These are phyloP conservation scores for Pyricularia sp. DNA, from an alignment of 2,329 filamentous ascomycete species.

Conservation along the genomic window DNA sequence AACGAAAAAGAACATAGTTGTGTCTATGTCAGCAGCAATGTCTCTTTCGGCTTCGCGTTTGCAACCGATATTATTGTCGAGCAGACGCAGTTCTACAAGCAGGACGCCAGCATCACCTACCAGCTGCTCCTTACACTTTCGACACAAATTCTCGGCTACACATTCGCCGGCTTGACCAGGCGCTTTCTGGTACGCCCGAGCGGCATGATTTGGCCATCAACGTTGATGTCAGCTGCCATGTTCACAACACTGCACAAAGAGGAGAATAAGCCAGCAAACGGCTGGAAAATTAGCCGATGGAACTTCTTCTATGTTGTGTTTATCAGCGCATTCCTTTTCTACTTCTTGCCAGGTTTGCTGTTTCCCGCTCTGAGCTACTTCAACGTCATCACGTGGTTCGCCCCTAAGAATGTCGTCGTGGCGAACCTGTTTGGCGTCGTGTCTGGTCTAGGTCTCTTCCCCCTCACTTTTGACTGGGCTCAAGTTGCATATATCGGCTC, in stretches of 20 bases:
- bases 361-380: slow-evolving; percentile 84
- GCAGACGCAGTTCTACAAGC: slow-evolving; percentile 82
- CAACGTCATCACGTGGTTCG: slow-evolving; percentile 82
- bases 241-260: slow-evolving; percentile 79
- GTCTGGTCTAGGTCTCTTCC: slow-evolving; percentile 77
- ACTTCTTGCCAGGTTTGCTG: slow-evolving; percentile 74
- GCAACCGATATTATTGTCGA: slow-evolving; percentile 86
- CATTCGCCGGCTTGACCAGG: slow-evolving; percentile 73
- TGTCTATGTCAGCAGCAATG: slow-evolving; percentile 83
- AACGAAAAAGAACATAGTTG: slow-evolving; percentile 86
- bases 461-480: slow-evolving; percentile 85
- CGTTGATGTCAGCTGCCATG: slow-evolving; percentile 77
- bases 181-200: slow-evolving; percentile 76
- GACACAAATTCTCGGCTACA: slow-evolving; percentile 79
- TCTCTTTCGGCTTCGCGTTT: slow-evolving; percentile 83
- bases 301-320: slow-evolving; percentile 76
- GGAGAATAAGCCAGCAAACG: slow-evolving; percentile 71
- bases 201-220: slow-evolving; percentile 88
- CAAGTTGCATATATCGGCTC: slow-evolving; percentile 85
- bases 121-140: slow-evolving; percentile 77
- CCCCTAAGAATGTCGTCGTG: slow-evolving; percentile 75
- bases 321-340: slow-evolving; percentile 64
- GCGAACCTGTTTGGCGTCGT: slow-evolving; percentile 79
- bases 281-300: slow-evolving; percentile 75
- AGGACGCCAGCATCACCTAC: slow-evolving; percentile 66